These are phyloP conservation scores for Phytophthora colocasiae DNA, from an alignment of 352 stramenopile species.

Conservation along the genomic window DNA sequence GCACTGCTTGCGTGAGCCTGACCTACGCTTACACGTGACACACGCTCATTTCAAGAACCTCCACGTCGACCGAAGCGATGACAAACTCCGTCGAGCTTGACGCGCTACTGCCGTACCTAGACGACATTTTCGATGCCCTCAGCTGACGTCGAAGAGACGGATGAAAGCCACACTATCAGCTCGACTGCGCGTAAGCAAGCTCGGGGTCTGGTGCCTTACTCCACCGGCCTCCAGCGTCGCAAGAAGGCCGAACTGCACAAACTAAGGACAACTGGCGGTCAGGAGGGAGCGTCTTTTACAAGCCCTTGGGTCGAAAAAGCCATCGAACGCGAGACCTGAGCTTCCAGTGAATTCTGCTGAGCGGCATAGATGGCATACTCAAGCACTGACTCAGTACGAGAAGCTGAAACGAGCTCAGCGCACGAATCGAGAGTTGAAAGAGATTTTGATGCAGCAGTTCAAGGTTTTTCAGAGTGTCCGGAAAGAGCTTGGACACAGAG, in stretches of 20 bases:
- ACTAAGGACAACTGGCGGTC: background rate
- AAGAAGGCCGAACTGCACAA: background rate
- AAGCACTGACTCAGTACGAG: background rate
- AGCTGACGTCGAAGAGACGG: background rate
- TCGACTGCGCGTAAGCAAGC: background rate
- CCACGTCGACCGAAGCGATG: background rate
- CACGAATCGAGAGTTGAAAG: slow-evolving; percentile 9
- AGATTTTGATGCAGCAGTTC: background rate
- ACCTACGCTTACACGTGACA: background rate
- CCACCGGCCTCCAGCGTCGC: slow-evolving; percentile 4
- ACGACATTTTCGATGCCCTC: background rate
- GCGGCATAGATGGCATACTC: background rate
- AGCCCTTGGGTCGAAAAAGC: background rate
- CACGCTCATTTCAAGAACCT: background rate
- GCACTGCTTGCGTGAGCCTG: background rate
- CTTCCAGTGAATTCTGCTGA: background rate
- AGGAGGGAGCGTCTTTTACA: background rate
- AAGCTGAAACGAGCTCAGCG: background rate
- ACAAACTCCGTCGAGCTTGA: background rate
- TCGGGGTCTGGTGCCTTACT: background rate
- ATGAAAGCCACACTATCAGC: background rate
- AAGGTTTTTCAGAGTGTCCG: slow-evolving; percentile 3
- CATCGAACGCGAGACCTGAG: background rate
- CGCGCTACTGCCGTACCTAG: background rate
- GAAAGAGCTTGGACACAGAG: background rate